Base-by-base conservation (phyloP, 2,329 filamentous ascomycete genomes). In the Neocucurbitaria cava region DNA sequence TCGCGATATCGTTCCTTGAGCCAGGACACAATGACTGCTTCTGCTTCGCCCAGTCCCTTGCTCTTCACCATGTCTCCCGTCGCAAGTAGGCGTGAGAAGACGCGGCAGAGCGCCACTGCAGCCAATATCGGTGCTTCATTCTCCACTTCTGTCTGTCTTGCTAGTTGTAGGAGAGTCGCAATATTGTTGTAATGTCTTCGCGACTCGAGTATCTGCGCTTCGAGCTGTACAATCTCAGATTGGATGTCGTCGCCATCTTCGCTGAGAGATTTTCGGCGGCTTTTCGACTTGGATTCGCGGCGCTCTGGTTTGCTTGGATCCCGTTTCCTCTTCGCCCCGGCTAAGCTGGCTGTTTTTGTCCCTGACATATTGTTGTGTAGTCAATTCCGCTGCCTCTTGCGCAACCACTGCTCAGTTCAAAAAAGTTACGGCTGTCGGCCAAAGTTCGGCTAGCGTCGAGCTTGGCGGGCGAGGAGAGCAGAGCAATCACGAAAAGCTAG, bases 161-260 rank as follows among this genome's bases (percentile, higher is more conserved):
- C 59, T 66, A 87, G 83, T 38, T 83, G 82, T 41, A 96, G 80
- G 33, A 98, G 78, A 10, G 83, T 85, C 7, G 86, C 83, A 68
- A 98, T 94, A 71, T 96, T 92, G 81, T 96, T 96, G 82, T 96
- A 96, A 77, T 96, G 86, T 75, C 92, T 91, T 70, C 87, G 90
- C 45, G 92, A 96, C 75, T 95, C 88, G 58, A 92, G 78, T 50
- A 98, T 92, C 52, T 90, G 88, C 59, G 86, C 82, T 78, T 97
- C 93, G 49, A 97, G 83, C 49, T 86, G 78, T 38, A 94, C 78
- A 54, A 96, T 90, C 59, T 86, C 84, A 51, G 85, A 82, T 71
- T 89, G 84, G 41, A 80, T 74, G 69, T 87, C 83, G 58, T 66
- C 60, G 55, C 61, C 73, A 49, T 74, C 68, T 33, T 63, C 65